Conservation (phyloP, 495 filamentous ascomycete genomes). For the Acidomyces sp. region DNA sequence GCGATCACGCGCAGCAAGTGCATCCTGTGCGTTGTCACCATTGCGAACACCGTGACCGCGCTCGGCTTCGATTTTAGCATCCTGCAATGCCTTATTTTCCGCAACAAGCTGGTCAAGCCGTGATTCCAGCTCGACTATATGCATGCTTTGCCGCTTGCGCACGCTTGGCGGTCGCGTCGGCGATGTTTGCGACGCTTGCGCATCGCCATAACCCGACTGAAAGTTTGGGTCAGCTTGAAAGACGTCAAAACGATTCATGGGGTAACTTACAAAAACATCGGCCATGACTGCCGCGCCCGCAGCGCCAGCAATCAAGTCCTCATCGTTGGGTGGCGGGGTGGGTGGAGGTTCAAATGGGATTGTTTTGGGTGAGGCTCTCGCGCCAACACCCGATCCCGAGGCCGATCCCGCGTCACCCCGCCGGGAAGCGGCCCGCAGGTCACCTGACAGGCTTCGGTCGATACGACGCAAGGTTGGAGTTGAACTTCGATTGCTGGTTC, state of each 20-base stretch:
- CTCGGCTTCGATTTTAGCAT: conserved; percentile 58
- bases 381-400: conserved; percentile 17
- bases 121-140: conserved; percentile 71
- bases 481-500: conserved; percentile 39
- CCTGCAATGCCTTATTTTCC: conserved; percentile 65
- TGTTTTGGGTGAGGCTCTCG: conserved; percentile 20
- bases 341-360: conserved; percentile 33
- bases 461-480: conserved; percentile 59
- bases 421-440: conserved; percentile 59
- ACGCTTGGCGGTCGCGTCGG: conserved; percentile 88
- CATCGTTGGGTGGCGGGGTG: conserved; percentile 49
- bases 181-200: conserved; percentile 77
- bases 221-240: conserved; percentile 4
- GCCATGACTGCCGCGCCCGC: conserved; percentile 71
- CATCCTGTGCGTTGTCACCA: conserved; percentile 38
- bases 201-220: conserved; percentile 91
- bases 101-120: conserved; percentile 65
- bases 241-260: background rate
- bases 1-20: conserved; percentile 41
- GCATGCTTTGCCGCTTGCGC: conserved; percentile 89
- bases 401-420: conserved; percentile 24
- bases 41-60: conserved; percentile 37
- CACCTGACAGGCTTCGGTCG: conserved; percentile 62
- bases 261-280: conserved; percentile 77
- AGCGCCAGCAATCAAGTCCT: conserved; percentile 73